Base-by-base conservation (phyloP, 2,329 filamentous ascomycete genomes). In the Cladosporium sp. region DNA sequence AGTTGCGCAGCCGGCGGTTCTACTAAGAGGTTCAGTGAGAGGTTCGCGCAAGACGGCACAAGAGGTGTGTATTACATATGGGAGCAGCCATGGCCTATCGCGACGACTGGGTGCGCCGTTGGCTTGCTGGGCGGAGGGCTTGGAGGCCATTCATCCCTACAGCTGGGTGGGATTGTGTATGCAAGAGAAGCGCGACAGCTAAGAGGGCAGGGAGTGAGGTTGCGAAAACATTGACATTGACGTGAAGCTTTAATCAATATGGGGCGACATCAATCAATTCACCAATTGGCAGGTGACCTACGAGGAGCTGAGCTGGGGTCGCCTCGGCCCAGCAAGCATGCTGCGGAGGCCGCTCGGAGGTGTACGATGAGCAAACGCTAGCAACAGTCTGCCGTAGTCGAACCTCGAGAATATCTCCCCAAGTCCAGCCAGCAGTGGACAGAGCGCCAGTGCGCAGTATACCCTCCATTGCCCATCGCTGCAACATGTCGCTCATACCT, bases 1-100 rank as follows among this genome's bases (percentile, higher is more conserved):
- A 82, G 78, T 97, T 92, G 57, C 93, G 87, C 55, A 97, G 81
- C 73, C 88, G 92, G 72, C 92, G 89, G 73, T 96, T 97, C 81
- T 94, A 50, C 37, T 17, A 17, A 8, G 50, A 22, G 45, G 30
- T 56, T 56, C 54, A 56, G 54, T 34, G n/a, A 28, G 19, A 30
- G 42, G 14, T 49, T n/a, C n/a, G 15, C 36, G 15, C 34, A 20
- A 9, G 42, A 43, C 12, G 25, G 36, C 30, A 51, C 19, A 12
- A n/a, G 19, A 20, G 60, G 61, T 50, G 22, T 34, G 47, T 25
- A 39, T 55, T 74, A 82, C 80, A 70, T 75, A 80, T 66, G 81
- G 74, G 64, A 82, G 76, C 42, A 83, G 74, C 75, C 80, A 82
- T 60, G 79, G 78, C 63, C 74, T 73, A 60, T 78, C 76, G 66